A percentile compares a stretch with the other conserved stretches of the same genome.
Evolutionary conservation across 1,284 basidiomycete species (phyloP).

Genomic region (Trametes versicolor): DNA sequence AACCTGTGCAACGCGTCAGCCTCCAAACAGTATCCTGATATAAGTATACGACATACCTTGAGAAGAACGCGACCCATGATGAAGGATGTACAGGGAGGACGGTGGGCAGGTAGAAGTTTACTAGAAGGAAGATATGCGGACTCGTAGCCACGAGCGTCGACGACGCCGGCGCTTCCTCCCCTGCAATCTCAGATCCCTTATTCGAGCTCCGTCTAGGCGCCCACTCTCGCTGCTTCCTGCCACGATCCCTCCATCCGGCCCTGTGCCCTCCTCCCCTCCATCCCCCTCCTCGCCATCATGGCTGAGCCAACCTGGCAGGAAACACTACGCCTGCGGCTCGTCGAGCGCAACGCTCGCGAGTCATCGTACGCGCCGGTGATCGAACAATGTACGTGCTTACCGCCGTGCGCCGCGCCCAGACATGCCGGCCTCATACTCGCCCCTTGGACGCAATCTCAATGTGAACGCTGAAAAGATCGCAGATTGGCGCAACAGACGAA

Average conservation of each 20-base stretch:
- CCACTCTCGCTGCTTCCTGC: conserved; percentile 28
- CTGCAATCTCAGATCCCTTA: conserved; percentile 37
- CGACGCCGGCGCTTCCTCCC: conserved; percentile 32
- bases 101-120: conserved; percentile 25
- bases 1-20: conserved; percentile 65
- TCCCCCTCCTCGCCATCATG: conserved; percentile 52
- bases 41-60: conserved; percentile 69
- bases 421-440: conserved; percentile 36
- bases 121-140: conserved; percentile 31
- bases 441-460: conserved; percentile 30
- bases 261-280: conserved; percentile 19
- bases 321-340: conserved; percentile 76
- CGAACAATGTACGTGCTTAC: conserved; percentile 79
- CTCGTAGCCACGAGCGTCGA: conserved; percentile 29
- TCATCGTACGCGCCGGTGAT: conserved; percentile 85
- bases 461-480: conserved; percentile 70
- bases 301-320: conserved; percentile 87
- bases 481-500: conserved; percentile 90
- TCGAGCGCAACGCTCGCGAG: conserved; percentile 80
- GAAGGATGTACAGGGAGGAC: conserved; percentile 32
- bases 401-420: conserved; percentile 27
- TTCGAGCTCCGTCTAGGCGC: conserved; percentile 37
- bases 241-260: conserved; percentile 33
- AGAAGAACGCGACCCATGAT: conserved; percentile 90
- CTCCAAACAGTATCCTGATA: conserved; percentile 10